Evolutionary conservation across 2,329 filamentous ascomycete species (phyloP).

Genomic region (Ophidiomyces ophidiicola): DNA sequence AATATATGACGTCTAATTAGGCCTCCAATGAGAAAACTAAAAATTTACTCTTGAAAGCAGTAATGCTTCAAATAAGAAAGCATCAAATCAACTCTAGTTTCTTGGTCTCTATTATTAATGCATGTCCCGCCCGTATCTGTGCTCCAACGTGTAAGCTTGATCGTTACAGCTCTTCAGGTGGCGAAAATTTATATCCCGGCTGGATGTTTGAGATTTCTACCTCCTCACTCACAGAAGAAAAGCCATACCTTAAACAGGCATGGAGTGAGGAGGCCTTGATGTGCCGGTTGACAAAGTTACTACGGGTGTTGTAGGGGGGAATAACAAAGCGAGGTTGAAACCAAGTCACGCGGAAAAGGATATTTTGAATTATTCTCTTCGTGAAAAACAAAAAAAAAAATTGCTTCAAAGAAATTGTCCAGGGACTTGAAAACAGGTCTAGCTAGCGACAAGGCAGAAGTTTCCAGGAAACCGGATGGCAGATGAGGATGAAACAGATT

Average conservation of each 20-base stretch:
- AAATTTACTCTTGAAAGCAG: background rate
- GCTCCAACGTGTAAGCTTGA: conserved; percentile 48
- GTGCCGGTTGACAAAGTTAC: conserved; percentile 22
- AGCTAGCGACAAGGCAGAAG: conserved; percentile 6
- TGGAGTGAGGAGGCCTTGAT: conserved; percentile 37
- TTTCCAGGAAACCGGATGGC: background rate
- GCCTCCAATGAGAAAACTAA: background rate
- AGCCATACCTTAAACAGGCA: conserved; percentile 18
- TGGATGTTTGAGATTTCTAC: conserved; percentile 27
- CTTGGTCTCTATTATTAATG: too few relatives aligned
- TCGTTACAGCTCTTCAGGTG: conserved; percentile 53
- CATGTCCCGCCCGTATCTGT: conserved; percentile 59
- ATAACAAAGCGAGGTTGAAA: background rate
- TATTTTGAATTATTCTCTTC: conserved; percentile 3
- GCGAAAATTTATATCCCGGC: conserved; percentile 31
- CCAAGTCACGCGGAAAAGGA: background rate
- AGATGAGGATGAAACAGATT: background rate
- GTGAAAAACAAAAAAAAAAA: conserved; percentile 1
- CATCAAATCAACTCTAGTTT: too few relatives aligned
- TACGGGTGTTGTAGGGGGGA: background rate
- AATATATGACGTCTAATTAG: conserved; percentile 6
- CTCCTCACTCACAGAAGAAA: conserved; percentile 32
- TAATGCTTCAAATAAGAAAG: too few relatives aligned
- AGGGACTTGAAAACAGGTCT: conserved; percentile 6
- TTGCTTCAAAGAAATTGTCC: conserved; percentile 5